Base-by-base conservation (phyloP, 1,284 basidiomycete species). In the Apiotrichum gamsii region DNA sequence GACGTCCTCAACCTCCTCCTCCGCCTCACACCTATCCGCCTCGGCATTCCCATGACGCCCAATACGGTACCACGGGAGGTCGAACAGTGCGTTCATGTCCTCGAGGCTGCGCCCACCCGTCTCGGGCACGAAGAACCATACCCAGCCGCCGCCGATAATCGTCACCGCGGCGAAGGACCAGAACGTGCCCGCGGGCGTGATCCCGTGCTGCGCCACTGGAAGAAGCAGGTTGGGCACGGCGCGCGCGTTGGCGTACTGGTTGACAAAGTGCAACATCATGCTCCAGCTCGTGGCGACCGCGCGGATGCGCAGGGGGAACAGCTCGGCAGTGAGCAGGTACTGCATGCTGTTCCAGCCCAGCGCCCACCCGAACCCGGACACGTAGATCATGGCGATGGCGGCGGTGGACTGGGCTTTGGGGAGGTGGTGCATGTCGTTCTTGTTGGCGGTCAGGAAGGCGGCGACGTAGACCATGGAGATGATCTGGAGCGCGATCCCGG, bases 101-200 rank as follows among this genome's bases (percentile, higher is more conserved):
- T 58, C 56, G 13, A 58, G 43, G 5, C 40, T 31, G 19, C 42
- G 48, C 5, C 48, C 48, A 13, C 50, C 61, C 14, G 61, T 60
- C 47, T 64, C 61, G 31, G 63, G 55, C 40, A 56, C 49, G 41
- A 59, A 48, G 54, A 61, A 60, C 39, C 42, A 64, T 11, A 54
- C 43, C 47, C 49, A 62, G 14, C 54, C 5, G 21, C 49, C 47
- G 2, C 53, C 52, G 15, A 60, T 35, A 35, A 52, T 28, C 25
- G 59, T 46, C 18, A 60, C 54, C 19, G 32, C 41, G 4, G 45
- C 59, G 40, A 62, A 62, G 45, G 62, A 65, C 46, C 58, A 39
- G 40, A 61, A 62, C 1, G 61, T 54, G 14, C 62, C 62, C 35
- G 35, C 41, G 6, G 47, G 47, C 15, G 47, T 49, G 41, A 49